Percentiles rank a stretch among this genome's conserved stretches.
Conservation (phyloP, 2,329 filamentous ascomycete species). For the Aspergillus udagawae region DNA sequence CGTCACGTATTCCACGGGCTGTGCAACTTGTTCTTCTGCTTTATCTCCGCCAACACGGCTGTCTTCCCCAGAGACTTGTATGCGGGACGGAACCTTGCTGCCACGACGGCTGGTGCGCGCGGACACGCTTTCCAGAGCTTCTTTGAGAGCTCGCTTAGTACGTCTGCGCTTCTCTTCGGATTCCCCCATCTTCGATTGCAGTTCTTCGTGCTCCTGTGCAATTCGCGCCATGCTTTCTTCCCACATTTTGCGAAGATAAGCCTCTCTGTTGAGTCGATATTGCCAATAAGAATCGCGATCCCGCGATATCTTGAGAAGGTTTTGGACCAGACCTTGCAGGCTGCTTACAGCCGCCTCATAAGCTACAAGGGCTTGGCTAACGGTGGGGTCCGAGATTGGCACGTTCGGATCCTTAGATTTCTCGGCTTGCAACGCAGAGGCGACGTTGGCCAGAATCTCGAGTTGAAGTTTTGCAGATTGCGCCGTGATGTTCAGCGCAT, state of each 20-base stretch:
- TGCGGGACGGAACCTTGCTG: constrained; percentile 24
- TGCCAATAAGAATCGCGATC: constrained; percentile 98
- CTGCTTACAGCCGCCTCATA: constrained; percentile 90
- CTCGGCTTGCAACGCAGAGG: constrained; percentile 73
- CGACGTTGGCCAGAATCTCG: constrained; percentile 82
- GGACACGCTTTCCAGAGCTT: constrained; percentile 65
- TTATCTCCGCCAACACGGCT: constrained; percentile 35
- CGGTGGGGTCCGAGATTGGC: constrained; percentile 69
- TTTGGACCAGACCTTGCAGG: constrained; percentile 76
- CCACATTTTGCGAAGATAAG: constrained; percentile 91
- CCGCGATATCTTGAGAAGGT: constrained; percentile 84
- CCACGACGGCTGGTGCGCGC: constrained; percentile 38
- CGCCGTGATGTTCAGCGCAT: constrained; percentile 94
- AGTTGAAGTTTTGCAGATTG: constrained; percentile 92
- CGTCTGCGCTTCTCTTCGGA: constrained; percentile 85
- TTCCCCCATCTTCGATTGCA: constrained; percentile 83
- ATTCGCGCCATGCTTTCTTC: constrained; percentile 98
- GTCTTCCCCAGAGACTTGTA: constrained; percentile 33
- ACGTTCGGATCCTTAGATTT: constrained; percentile 65
- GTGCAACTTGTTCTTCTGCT: constrained; percentile 17
- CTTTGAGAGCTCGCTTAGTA: constrained; percentile 83
- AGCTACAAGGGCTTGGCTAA: constrained; percentile 72
- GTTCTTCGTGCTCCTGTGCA: constrained; percentile 87
- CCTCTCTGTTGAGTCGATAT: constrained; percentile 85
- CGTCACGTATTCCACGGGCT: constrained; percentile 8